Conservation (phyloP, 2,329 filamentous ascomycete genomes). For the Fusarium devonianum region DNA sequence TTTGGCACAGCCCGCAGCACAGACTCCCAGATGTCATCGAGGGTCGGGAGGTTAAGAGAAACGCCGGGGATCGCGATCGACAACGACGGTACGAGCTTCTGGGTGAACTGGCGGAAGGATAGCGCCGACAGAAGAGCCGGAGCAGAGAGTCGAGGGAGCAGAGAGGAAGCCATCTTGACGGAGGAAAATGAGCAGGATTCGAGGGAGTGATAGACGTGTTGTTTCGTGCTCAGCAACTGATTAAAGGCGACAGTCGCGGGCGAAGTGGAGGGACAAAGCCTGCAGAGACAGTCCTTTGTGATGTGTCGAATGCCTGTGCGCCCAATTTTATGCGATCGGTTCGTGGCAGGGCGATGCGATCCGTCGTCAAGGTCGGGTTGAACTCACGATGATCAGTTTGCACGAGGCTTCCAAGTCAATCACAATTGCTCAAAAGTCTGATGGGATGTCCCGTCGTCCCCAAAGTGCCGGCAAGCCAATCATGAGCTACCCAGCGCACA, state of each 20-base stretch:
- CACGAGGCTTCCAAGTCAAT: constrained; percentile 36
- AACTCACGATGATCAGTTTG: constrained; percentile 34
- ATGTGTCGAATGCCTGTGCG: neutral
- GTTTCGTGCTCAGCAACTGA: constrained; percentile 14
- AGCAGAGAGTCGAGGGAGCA: constrained; percentile 63
- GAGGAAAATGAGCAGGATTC: constrained; percentile 12
- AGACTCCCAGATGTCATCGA: constrained; percentile 90
- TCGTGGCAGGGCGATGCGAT: constrained; percentile 13
- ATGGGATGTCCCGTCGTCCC: constrained; percentile 38
- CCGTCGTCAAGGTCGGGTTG: constrained; percentile 24
- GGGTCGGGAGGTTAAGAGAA: constrained; percentile 59
- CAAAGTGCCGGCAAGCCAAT: constrained; percentile 43
- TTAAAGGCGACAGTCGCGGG: constrained; percentile 4
- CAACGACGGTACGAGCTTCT: constrained; percentile 60
- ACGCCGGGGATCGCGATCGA: constrained; percentile 68
- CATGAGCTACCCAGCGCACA: constrained; percentile 43
- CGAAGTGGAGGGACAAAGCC: neutral
- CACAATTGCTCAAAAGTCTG: constrained; percentile 45
- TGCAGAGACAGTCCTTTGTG: neutral
- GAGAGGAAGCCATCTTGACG: constrained; percentile 58
- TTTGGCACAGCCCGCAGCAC: constrained; percentile 93
- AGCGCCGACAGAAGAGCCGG: constrained; percentile 52
- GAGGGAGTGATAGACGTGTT: constrained; percentile 19
- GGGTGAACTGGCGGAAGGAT: constrained; percentile 54
- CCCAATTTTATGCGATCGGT: constrained; percentile 19